Base-by-base conservation (phyloP, 768 basidiomycete species). In the Phlebiopsis gigantea region DNA sequence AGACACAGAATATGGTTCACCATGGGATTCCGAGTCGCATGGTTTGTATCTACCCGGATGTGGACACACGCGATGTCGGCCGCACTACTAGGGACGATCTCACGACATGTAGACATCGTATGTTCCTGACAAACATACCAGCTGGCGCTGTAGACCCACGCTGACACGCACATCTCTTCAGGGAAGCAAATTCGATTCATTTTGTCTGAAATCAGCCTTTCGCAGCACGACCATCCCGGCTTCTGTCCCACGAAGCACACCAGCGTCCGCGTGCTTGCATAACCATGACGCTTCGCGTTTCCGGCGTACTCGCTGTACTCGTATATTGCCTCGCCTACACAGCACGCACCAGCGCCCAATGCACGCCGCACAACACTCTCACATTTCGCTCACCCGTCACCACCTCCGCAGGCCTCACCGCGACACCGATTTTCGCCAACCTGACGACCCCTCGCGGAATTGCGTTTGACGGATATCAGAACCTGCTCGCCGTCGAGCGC, bases 401-500 rank as follows among this genome's bases (percentile, higher is more conserved):
- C 39, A 26, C 30, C 31, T 71, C 75, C 0, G 55, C 68, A 1
- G 75, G 75, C 6, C 70, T 75, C 53, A 50, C 61, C 10, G 72
- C 75, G 10, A 60, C 58, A 7, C 71, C 76, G 6, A 46, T 76
- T 22, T 77, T 75, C 57, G 75, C 74, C 8, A 74, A 75, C 53
- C 66, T 77, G 14, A 73, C 77, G 2, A 61, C 64, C 9, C 77
- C 77, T 17, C 70, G 76, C 19, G 76, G 76, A 10, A 74, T 78
- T 29, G 62, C 72, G 4, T 70, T 77, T 46, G 77, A 79, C 55
- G 57, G 61, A 2, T 43, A 61, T 26, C 62, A 70, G 28, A 77
- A 41, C 53, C 46, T 59, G 7, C 58, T 59, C 26, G 58, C 55
- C 24, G 39, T 59, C 30, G 58, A 59, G 41, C 58, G 58, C n/a